Base-by-base conservation (phyloP, 148 eudicot species). In the Rhododendron kiyosumense region DNA sequence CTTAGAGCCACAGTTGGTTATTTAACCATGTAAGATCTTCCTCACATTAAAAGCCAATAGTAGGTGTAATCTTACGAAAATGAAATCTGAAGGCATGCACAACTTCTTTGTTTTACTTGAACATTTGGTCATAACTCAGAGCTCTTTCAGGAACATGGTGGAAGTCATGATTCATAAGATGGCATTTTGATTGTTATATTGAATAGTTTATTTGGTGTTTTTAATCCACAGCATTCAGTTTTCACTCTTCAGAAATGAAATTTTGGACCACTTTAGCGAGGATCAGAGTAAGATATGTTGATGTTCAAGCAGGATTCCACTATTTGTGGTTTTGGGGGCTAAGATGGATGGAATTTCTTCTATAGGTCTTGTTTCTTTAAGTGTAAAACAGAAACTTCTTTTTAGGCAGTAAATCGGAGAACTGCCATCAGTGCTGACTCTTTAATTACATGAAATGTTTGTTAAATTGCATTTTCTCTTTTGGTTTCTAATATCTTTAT, bases 401-500 rank as follows among this genome's bases (percentile, higher is more conserved):
- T 80, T 30, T 17, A 32, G 28, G 17, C 22, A 20, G 48, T 81
- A 81, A 81, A 59, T 81, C 20, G 30, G 49, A 81, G 13, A 49
- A 78, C 22, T 79, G 30, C 80, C 26, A 57, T 57, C 0, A 1
- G n/a, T 54, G 69, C 71, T 81, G 69, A 32, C 84, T 81, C 49
- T 34, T 36, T 59, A 59, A 22, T 22, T 18, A 81, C 84, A 34
- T 10, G 30, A 81, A 81, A 59, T 30, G 28, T 49, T 51, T 10
- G 41, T 52, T 3, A 30, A 34, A 36, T 32, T 46, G 45, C 30
- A 54, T 59, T 63, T 67, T 5, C 28, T 30, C 12, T 79, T 2
- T 79, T 84, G 79, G 73, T 30, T 79, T 81, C 71, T 81, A 48
- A 28, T 48, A 54, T 45, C 24, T 15, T 69, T 81, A 11, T 82